Evolutionary conservation across 805 yeast genomes (phyloP), one percentile per base, ranked within the genome.

Genomic region (Wickerhamiella kazuoi): DNA sequence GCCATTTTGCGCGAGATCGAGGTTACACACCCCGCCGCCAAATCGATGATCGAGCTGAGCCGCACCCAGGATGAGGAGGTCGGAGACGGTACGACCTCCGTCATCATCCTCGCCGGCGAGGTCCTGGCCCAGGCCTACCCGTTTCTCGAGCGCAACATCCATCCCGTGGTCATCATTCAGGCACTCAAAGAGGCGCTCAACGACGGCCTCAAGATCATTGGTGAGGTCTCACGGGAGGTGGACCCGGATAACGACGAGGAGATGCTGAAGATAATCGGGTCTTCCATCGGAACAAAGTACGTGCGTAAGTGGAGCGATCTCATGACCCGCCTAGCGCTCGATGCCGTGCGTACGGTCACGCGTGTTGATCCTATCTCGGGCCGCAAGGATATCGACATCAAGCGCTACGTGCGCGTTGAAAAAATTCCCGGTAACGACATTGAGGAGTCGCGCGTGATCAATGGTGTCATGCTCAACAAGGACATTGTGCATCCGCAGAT

Each of bases 401-500:
- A 90, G 67, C 72, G 97, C 60, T 90, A 83, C 56, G 87, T 79
- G 18, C 74, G 95, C 48, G 74, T 90, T 43, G 98, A 90, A 63
- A 90, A 90, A 65, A 79, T 90, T 44, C 94, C 98, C 34, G 99
- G 99, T 54, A 98, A 96, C 32, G 98, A 90, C 49, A 83, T 90
- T 46, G 77, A 82, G 50, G 94, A 87, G 51, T 75, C 86, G 35
- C 68, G 68, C 46, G 95, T 90, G 14, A 67, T 90, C 53, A 86
- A 80, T 53, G 99, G 99, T 46, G 79, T 87, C 38, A 65, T 90
- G 63, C 70, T 90, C 52, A 90, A 90, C 66, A 90, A 90, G 62
- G 99, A 90, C 56, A 93, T 90, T 42, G 84, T 93, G n/a, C 99
- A 90, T 62, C 98, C 99, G 46, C 84, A 86, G 61, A 90, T 90